phyloP scores from a whole-genome alignment of 495 filamentous ascomycete genomes.

The Penicillium salamii region DNA sequence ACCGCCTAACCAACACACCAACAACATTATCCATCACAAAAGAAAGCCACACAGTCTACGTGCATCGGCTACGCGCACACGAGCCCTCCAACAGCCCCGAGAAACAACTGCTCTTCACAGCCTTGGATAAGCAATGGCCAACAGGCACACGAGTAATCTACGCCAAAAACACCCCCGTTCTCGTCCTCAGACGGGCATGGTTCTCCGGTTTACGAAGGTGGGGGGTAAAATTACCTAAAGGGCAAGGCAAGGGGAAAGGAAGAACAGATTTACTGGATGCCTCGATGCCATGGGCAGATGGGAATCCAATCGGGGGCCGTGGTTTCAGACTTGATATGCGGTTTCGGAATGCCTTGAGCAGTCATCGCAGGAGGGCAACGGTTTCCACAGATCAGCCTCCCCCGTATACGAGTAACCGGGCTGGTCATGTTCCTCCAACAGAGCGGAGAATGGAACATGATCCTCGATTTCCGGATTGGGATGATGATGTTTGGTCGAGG shows the following conservation, averaged over 20 bases:
- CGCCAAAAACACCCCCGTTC: slow-evolving; percentile 11
- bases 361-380: background rate
- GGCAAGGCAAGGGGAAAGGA: background rate
- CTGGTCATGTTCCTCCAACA: background rate
- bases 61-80: slow-evolving; percentile 17
- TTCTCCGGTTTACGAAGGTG: slow-evolving; percentile 12
- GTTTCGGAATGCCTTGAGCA: slow-evolving; percentile 14
- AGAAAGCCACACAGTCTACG: slow-evolving; percentile 14
- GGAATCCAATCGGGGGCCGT: slow-evolving; percentile 3
- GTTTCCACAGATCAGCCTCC: background rate
- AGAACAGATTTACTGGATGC: background rate
- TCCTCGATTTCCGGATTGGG: no score
- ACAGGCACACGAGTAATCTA: slow-evolving; percentile 18
- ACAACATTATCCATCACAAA: slow-evolving; percentile 23
- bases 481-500: no score
- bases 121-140: slow-evolving; percentile 17
- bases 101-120: slow-evolving; percentile 20
- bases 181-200: slow-evolving; percentile 19
- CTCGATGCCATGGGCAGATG: slow-evolving; percentile 4
- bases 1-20: slow-evolving; percentile 24
- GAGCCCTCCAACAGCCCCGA: slow-evolving; percentile 17
- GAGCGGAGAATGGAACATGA: no score
- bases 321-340: slow-evolving; percentile 1
- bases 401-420: background rate
- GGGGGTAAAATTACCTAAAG: background rate